Evolutionary conservation across 768 basidiomycete species (phyloP).

Genomic region (Suillus sp.): DNA sequence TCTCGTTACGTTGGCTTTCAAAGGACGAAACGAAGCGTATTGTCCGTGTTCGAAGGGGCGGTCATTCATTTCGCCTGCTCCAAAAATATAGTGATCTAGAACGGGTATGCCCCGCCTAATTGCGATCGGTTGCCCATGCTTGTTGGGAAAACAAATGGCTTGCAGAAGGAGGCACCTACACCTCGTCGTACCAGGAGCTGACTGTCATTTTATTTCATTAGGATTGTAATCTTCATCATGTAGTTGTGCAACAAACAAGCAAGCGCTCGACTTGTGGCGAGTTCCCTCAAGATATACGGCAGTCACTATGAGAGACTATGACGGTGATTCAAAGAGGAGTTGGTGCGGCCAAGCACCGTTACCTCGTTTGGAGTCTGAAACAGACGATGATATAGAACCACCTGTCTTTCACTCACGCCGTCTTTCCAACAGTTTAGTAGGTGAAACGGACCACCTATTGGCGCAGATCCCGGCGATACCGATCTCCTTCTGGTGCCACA

Average conservation of each 20-base stretch:
- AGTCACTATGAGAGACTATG: neutral
- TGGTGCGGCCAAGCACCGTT: neutral
- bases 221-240: neutral
- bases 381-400: neutral
- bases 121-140: conserved; percentile 1
- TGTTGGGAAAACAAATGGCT: conserved; percentile 4
- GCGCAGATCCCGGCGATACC: neutral
- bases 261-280: neutral
- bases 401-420: neutral
- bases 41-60: conserved; percentile 7
- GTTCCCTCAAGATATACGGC: neutral
- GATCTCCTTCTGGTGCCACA: neutral
- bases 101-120: no score
- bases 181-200: neutral
- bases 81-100: conserved; percentile 9
- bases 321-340: neutral
- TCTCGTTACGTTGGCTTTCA: neutral
- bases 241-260: neutral
- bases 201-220: neutral
- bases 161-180: neutral
- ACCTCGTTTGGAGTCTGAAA: neutral
- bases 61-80: conserved; percentile 9
- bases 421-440: neutral
- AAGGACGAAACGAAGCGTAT: conserved; percentile 7
- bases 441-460: neutral